A percentile compares a stretch with the other conserved stretches of the same genome.
Conservation (phyloP, 1,284 basidiomycete genomes). For the Papiliotrema terrestris region DNA sequence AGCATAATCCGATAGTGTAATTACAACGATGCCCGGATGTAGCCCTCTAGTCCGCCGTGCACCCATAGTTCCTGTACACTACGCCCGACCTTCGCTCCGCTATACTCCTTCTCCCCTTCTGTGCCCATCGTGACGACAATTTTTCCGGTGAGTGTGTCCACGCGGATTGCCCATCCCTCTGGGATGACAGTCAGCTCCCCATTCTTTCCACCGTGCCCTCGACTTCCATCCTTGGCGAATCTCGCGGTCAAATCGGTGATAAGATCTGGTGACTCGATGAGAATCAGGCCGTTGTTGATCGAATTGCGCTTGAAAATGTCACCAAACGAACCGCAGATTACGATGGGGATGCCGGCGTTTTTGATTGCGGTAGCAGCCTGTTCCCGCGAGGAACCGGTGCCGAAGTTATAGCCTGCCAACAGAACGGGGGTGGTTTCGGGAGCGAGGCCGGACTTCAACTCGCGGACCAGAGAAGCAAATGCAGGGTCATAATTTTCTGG, state of each 20-base stretch:
- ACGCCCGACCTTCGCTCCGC: slow-evolving; percentile 69
- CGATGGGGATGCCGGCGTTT: slow-evolving; percentile 85
- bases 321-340: slow-evolving; percentile 94
- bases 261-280: slow-evolving; percentile 85
- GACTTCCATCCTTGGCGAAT: slow-evolving; percentile 67
- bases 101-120: slow-evolving; percentile 59
- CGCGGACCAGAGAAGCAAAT: slow-evolving; percentile 72
- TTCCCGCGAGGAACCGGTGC: slow-evolving; percentile 96
- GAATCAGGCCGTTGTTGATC: slow-evolving; percentile 98
- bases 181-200: slow-evolving; percentile 78
- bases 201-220: slow-evolving; percentile 69
- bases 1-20: not conserved
- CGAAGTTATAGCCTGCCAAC: slow-evolving; percentile 96
- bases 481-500: slow-evolving; percentile 89
- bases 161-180: slow-evolving; percentile 59
- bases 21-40: slow-evolving; percentile 53
- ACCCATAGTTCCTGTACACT: slow-evolving; percentile 84
- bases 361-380: slow-evolving; percentile 97
- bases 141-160: slow-evolving; percentile 67
- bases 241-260: slow-evolving; percentile 74
- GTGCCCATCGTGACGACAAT: slow-evolving; percentile 56
- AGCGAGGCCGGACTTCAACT: slow-evolving; percentile 50
- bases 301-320: slow-evolving; percentile 99
- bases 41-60: slow-evolving; percentile 54
- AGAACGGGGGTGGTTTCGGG: slow-evolving; percentile 56